Conservation (phyloP, 73 alveolate genomes). For the Uronychia setigera region DNA sequence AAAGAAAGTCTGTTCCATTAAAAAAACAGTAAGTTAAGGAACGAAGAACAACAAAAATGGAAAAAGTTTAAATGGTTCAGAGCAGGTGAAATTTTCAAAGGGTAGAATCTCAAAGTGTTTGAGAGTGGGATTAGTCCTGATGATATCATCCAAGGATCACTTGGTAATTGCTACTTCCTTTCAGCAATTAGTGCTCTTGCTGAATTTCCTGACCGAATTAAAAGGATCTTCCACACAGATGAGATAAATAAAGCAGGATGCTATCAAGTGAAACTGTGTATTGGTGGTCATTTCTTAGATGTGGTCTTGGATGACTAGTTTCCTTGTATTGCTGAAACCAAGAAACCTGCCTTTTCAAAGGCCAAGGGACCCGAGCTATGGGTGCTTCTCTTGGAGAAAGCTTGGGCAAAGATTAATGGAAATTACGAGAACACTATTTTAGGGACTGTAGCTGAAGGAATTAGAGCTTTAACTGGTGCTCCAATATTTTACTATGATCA, state of each 20-base stretch:
- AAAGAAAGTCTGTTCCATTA: neutral
- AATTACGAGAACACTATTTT: constrained; percentile 88
- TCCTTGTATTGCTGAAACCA: constrained; percentile 15
- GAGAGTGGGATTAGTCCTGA: constrained; percentile 58
- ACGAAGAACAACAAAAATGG: neutral
- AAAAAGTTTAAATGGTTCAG: neutral
- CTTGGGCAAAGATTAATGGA: constrained; percentile 87
- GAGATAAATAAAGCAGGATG: constrained; percentile 76
- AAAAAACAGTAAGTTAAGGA: neutral
- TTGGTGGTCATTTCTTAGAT: constrained; percentile 77
- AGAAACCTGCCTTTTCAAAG: constrained; percentile 47
- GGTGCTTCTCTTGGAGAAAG: constrained; percentile 86
- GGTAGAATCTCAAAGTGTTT: constrained; percentile 44
- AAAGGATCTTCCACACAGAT: constrained; percentile 59
- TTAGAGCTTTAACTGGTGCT: constrained; percentile 97
- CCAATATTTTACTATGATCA: constrained; percentile 83
- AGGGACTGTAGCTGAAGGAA: constrained; percentile 96
- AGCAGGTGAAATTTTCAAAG: neutral
- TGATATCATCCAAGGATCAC: constrained; percentile 78
- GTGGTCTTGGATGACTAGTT: constrained; percentile 85
- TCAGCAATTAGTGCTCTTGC: constrained; percentile 80
- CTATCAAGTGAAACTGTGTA: constrained; percentile 76
- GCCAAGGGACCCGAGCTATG: constrained; percentile 81
- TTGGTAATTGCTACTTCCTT: constrained; percentile 87
- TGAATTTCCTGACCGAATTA: constrained; percentile 60